These are phyloP conservation scores for Paramecium sonneborni DNA, from an alignment of 73 alveolate species.

Conservation along the genomic window DNA sequence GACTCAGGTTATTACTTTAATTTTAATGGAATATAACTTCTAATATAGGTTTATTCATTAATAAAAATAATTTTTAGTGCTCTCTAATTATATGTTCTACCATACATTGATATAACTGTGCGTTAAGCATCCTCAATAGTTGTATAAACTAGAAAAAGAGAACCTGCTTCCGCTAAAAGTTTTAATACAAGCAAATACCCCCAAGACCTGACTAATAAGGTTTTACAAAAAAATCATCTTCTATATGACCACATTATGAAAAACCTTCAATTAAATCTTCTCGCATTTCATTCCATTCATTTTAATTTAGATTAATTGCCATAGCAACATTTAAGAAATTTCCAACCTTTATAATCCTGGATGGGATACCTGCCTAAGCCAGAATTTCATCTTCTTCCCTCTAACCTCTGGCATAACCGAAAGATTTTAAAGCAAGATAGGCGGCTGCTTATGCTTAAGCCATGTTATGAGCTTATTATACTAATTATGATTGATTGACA, in stretches of 20 bases:
- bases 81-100: constrained; percentile 62
- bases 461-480: constrained; percentile 54
- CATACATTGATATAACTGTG: constrained; percentile 52
- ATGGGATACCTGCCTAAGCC: constrained; percentile 59
- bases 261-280: constrained; percentile 47
- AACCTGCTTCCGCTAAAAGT: constrained; percentile 66
- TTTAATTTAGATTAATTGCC: constrained; percentile 45
- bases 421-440: constrained; percentile 33
- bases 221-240: constrained; percentile 59
- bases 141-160: constrained; percentile 48
- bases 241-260: constrained; percentile 10
- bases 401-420: constrained; percentile 33
- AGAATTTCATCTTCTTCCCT: constrained; percentile 57
- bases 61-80: constrained; percentile 63
- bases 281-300: constrained; percentile 59
- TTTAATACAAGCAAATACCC: background rate
- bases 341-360: constrained; percentile 61
- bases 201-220: constrained; percentile 62
- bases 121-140: constrained; percentile 54
- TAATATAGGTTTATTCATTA: constrained; percentile 36
- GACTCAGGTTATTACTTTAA: background rate
- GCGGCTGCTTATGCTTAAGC: constrained; percentile 62
- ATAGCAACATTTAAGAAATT: constrained; percentile 49
- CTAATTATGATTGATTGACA: constrained; percentile 41
- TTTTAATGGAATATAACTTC: constrained; percentile 40